Conservation (phyloP, 1,284 basidiomycete genomes). For the Heterobasidion irregulare region DNA sequence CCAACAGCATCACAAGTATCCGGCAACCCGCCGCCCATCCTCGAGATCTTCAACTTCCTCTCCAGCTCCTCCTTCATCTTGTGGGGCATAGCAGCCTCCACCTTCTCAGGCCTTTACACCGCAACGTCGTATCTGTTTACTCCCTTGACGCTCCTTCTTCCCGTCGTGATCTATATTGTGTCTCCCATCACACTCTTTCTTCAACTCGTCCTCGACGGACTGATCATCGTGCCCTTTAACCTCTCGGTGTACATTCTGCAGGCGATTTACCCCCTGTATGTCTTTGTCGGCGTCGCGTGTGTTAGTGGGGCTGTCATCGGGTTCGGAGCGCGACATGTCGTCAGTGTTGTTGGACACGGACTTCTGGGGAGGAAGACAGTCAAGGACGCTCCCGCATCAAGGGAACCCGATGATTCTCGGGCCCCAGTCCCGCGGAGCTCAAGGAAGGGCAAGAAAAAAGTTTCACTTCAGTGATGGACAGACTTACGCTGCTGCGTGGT, state of each 20-base stretch:
- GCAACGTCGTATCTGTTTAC: conserved; percentile 22
- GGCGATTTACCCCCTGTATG: conserved; percentile 51
- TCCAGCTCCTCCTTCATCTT: conserved; percentile 10
- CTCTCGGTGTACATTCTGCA: conserved; percentile 30
- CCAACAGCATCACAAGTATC: not conserved
- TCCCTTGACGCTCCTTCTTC: conserved; percentile 22
- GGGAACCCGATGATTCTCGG: conserved; percentile 1
- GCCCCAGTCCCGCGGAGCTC: conserved; percentile 1
- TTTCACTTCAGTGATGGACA: not conserved
- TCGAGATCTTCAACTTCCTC: conserved; percentile 14
- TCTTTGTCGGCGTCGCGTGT: conserved; percentile 49
- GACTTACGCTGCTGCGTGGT: too few species aligned
- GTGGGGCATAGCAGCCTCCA: conserved; percentile 9
- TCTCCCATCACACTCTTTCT: conserved; percentile 38
- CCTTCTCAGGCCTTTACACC: conserved; percentile 8
- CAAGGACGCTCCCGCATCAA: not conserved
- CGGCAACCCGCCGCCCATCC: conserved; percentile 6
- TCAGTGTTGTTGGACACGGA: conserved; percentile 5
- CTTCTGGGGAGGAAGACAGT: not conserved
- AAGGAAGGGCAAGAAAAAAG: conserved; percentile 8
- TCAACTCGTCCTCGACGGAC: conserved; percentile 32
- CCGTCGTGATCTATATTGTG: conserved; percentile 35
- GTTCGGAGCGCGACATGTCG: conserved; percentile 27
- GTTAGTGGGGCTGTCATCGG: conserved; percentile 46
- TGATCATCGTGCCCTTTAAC: conserved; percentile 38